phyloP scores from a whole-genome alignment of 306 rosid species.

The Hippophae gyantsensis region DNA sequence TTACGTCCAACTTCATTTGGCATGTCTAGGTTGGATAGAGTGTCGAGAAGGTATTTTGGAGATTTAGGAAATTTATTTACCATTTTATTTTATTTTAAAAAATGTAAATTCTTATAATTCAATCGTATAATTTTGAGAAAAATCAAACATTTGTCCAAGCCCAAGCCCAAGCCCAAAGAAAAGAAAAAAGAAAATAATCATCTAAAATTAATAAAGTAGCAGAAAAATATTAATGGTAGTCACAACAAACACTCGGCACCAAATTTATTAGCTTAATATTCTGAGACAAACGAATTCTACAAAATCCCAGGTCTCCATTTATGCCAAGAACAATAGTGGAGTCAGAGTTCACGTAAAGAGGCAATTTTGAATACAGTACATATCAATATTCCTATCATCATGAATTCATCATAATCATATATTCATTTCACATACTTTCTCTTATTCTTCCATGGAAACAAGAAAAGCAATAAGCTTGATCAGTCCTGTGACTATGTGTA shows the following conservation, averaged over 20 bases:
- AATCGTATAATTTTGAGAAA: too few relatives aligned
- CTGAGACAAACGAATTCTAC: not conserved
- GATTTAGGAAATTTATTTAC: too few relatives aligned
- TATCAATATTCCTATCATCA: slow-evolving; percentile 12
- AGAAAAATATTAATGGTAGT: slow-evolving; percentile 40
- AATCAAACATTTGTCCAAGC: too few relatives aligned
- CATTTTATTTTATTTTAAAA: too few relatives aligned
- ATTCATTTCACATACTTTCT: not conserved
- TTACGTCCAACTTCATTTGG: too few relatives aligned
- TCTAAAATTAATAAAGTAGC: not conserved
- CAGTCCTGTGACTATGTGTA: slow-evolving; percentile 47
- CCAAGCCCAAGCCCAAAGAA: too few relatives aligned
- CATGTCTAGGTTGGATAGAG: too few relatives aligned
- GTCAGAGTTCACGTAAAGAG: slow-evolving; percentile 49
- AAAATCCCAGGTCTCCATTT: slow-evolving; percentile 14
- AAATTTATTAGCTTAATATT: slow-evolving; percentile 30
- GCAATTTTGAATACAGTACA: slow-evolving; percentile 24
- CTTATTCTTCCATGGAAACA: slow-evolving; percentile 25
- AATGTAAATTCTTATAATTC: too few relatives aligned
- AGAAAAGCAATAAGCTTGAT: slow-evolving; percentile 13
- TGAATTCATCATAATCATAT: not conserved
- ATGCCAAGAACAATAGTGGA: slow-evolving; percentile 14
- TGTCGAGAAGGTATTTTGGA: too few relatives aligned
- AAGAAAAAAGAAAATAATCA: too few relatives aligned
- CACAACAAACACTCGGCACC: slow-evolving; percentile 33